phyloP scores from a whole-genome alignment of 345 rosid genomes.

The Geranium rotundifolium region DNA sequence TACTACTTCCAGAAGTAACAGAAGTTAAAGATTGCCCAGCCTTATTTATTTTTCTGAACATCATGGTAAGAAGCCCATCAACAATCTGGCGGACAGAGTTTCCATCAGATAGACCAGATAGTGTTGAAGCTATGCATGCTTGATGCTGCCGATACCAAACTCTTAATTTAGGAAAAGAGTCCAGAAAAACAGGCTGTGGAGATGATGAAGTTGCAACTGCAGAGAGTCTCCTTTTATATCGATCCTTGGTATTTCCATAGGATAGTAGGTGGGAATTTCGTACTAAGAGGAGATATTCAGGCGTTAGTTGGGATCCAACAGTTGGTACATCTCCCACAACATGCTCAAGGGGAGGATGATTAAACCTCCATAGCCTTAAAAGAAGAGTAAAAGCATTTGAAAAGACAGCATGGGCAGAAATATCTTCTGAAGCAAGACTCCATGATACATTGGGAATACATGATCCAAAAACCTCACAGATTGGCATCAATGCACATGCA shows the following conservation, averaged over 20 bases:
- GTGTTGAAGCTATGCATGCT: slow-evolving; percentile 78
- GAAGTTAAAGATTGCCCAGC: slow-evolving; percentile 50
- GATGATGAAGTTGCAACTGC: slow-evolving; percentile 48
- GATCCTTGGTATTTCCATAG: slow-evolving; percentile 44
- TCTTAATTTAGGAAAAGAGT: slow-evolving; percentile 83
- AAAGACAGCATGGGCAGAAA: slow-evolving; percentile 75
- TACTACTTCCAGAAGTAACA: slow-evolving; percentile 68
- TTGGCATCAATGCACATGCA: slow-evolving; percentile 87
- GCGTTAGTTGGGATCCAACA: slow-evolving; percentile 74
- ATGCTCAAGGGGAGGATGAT: slow-evolving; percentile 85
- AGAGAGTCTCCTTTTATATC: slow-evolving; percentile 45
- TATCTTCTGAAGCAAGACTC: slow-evolving; percentile 61
- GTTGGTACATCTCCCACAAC: slow-evolving; percentile 85
- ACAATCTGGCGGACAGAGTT: slow-evolving; percentile 79
- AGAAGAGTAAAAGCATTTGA: slow-evolving; percentile 89
- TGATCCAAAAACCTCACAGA: slow-evolving; percentile 93
- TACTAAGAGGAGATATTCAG: slow-evolving; percentile 74
- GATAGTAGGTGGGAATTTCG: slow-evolving; percentile 77
- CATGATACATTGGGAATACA: slow-evolving; percentile 61
- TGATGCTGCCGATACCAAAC: slow-evolving; percentile 87
- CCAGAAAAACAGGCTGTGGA: slow-evolving; percentile 61
- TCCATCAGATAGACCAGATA: slow-evolving; percentile 75
- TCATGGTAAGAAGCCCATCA: slow-evolving; percentile 68
- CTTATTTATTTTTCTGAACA: slow-evolving; percentile 59
- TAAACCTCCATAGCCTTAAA: slow-evolving; percentile 89